Conservation (phyloP, 257 asterid genomes). For the Oldenlandia corymbosa region DNA sequence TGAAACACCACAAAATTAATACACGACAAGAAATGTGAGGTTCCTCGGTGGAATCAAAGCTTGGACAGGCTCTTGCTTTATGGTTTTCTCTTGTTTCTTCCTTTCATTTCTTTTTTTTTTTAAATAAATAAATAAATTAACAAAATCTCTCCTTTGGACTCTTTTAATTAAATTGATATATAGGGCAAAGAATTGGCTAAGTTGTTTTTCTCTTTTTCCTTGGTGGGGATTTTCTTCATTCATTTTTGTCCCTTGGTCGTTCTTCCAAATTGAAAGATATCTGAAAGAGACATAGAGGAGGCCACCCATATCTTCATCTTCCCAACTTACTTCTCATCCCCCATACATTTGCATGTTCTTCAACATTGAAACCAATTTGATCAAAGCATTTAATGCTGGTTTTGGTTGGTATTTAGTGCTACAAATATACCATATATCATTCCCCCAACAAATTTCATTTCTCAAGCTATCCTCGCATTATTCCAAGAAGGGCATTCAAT, state of each 20-base stretch:
- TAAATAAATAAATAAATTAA: too few species aligned
- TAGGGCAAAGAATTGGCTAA: constrained; percentile 5
- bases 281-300: constrained; percentile 44
- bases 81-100: constrained; percentile 38
- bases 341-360: constrained; percentile 68
- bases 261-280: constrained; percentile 17
- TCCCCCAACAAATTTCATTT: constrained; percentile 16
- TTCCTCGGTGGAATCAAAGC: constrained; percentile 50
- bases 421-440: too few species aligned
- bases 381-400: constrained; percentile 34
- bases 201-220: constrained; percentile 9
- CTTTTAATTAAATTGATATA: constrained; percentile 13
- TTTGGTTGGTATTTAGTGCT: constrained; percentile 11
- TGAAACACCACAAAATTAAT: constrained; percentile 22
- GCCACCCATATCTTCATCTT: constrained; percentile 45
- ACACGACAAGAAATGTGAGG: constrained; percentile 43
- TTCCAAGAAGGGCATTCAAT: neutral
- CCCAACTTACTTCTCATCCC: constrained; percentile 29
- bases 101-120: neutral
- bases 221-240: constrained; percentile 21
- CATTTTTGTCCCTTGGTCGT: constrained; percentile 17
- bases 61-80: constrained; percentile 63
- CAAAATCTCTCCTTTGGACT: too few species aligned
- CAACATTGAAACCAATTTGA: too few species aligned
- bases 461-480: neutral